Percentiles rank a stretch among this genome's conserved stretches.
Conservation (phyloP, 805 yeast species). For the Zygotorulaspora danielsina region DNA sequence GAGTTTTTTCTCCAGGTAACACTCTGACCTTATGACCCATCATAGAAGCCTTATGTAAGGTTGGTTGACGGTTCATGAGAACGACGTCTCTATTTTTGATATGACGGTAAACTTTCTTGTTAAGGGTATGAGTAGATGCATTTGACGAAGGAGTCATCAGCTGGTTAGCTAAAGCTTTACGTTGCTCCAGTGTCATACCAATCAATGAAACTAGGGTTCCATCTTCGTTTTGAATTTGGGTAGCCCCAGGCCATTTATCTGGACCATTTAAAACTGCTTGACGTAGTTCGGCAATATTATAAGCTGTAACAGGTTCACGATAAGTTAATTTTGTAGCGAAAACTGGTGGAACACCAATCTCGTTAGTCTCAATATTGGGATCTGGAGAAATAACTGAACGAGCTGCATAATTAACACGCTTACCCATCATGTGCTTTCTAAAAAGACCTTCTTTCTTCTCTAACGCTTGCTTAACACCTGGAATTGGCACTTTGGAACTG, state of each 20-base stretch:
- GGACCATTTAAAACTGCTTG: constrained; percentile 98
- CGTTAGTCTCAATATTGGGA: constrained; percentile 95
- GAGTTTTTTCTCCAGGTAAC: constrained; percentile 93
- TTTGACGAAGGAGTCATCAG: constrained; percentile 75
- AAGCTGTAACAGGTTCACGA: constrained; percentile 95
- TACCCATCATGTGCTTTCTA: constrained; percentile 99
- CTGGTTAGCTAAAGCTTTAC: constrained; percentile 93
- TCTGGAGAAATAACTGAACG: constrained; percentile 99
- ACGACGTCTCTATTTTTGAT: constrained; percentile 93
- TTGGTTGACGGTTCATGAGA: constrained; percentile 98
- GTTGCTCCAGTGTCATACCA: constrained; percentile 89
- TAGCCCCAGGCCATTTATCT: constrained; percentile 98
- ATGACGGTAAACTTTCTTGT: constrained; percentile 93
- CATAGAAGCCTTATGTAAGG: constrained; percentile 98
- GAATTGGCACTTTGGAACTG: constrained; percentile 64
- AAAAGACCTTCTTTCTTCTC: constrained; percentile 98
- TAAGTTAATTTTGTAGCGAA: constrained; percentile 93
- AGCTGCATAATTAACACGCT: constrained; percentile 98
- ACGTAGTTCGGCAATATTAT: constrained; percentile 84
- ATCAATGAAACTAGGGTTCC: constrained; percentile 76
- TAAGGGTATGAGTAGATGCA: constrained; percentile 56
- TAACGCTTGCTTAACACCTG: constrained; percentile 95
- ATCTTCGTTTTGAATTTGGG: constrained; percentile 92
- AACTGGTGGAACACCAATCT: constrained; percentile 98
- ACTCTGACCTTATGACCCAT: constrained; percentile 99